Evolutionary conservation across 2,329 filamentous ascomycete species (phyloP).

Genomic region (Penicillium sp.): DNA sequence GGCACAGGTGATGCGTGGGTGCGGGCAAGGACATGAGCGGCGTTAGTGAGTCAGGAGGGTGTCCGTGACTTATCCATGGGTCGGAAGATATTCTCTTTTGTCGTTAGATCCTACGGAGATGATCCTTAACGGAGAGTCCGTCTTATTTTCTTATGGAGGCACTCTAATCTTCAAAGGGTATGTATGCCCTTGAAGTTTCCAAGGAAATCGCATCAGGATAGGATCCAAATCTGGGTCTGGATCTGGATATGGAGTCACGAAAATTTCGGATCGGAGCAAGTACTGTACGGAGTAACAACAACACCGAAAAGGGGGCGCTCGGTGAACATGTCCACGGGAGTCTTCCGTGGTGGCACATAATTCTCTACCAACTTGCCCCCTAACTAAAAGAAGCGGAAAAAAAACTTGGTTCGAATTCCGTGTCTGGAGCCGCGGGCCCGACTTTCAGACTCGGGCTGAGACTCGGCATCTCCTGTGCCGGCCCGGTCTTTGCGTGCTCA

Average conservation of each 20-base stretch:
- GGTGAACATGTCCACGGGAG: slow-evolving; percentile 15
- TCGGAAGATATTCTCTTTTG: neutral
- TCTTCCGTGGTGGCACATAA: slow-evolving; percentile 10
- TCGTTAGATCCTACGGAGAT: neutral
- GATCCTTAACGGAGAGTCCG: neutral
- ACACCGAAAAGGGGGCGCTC: slow-evolving; percentile 12
- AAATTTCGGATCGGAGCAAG: slow-evolving; percentile 19
- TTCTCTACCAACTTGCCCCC: neutral
- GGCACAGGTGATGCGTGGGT: neutral
- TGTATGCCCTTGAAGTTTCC: neutral
- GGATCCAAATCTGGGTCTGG: slow-evolving; percentile 1
- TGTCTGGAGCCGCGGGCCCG: slow-evolving; percentile 16
- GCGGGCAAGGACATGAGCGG: neutral
- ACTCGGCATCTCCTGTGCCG: slow-evolving; percentile 23
- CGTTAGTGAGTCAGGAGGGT: neutral
- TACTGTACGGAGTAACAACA: slow-evolving; percentile 12
- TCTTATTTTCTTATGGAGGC: neutral
- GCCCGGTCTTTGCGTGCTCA: slow-evolving; percentile 5
- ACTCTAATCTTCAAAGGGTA: neutral
- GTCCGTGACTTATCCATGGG: neutral
- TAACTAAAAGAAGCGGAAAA: neutral
- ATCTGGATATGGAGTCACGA: neutral
- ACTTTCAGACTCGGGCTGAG: slow-evolving; percentile 14
- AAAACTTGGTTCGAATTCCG: neutral
- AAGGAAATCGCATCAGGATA: neutral